phyloP scores from a whole-genome alignment of 2,329 filamentous ascomycete species.

The Phialocephala sp. region DNA sequence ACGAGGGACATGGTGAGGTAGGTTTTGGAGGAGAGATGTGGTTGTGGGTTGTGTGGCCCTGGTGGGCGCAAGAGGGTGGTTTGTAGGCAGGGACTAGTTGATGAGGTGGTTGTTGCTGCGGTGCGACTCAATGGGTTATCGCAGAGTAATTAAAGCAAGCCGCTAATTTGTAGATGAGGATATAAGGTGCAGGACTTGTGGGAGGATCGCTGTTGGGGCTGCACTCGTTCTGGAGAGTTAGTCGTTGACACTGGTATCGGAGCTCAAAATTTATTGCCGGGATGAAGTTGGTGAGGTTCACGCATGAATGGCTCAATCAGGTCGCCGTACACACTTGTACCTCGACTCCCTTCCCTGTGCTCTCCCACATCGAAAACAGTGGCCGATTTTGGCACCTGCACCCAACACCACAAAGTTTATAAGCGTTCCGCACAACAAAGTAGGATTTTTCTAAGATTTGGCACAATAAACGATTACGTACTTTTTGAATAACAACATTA shows the following conservation, averaged over 20 bases:
- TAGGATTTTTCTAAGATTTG: too few relatives aligned
- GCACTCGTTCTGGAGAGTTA: not conserved
- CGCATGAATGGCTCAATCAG: not conserved
- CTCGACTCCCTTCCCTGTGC: not conserved
- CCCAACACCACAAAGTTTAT: too few relatives aligned
- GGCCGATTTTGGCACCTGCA: too few relatives aligned
- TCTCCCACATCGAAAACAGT: too few relatives aligned
- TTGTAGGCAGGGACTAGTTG: not conserved
- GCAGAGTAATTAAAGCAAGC: not conserved
- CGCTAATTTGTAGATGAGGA: not conserved
- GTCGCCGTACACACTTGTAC: not conserved
- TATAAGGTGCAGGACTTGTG: not conserved
- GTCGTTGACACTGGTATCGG: not conserved
- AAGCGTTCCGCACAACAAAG: too few relatives aligned
- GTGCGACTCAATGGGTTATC: not conserved
- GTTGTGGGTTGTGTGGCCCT: constrained; percentile 27
- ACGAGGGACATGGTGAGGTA: constrained; percentile 67
- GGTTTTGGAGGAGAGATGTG: not conserved
- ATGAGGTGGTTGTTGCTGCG: not conserved
- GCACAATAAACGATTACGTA: too few relatives aligned
- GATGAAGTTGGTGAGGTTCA: not conserved
- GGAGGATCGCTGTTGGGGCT: not conserved
- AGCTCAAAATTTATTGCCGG: constrained; percentile 8
- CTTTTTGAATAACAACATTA: too few relatives aligned
- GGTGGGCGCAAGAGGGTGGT: constrained; percentile 32